phyloP scores from a whole-genome alignment of 371 early-diverging fungal genomes.

The Syncephalastrum contaminatum region DNA sequence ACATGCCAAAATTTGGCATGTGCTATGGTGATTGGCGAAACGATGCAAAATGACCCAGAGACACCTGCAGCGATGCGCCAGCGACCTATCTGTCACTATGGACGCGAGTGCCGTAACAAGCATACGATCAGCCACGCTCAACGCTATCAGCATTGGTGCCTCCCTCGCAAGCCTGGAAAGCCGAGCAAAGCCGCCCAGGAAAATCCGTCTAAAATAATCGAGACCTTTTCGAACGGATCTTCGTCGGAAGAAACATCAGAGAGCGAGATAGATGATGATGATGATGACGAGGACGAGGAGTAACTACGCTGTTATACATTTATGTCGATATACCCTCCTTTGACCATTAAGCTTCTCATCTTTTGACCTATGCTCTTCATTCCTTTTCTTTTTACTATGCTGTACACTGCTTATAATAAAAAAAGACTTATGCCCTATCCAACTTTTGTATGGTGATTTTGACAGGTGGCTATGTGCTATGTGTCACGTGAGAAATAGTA shows the following conservation, averaged over 20 bases:
- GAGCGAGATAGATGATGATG: slow-evolving; percentile 5
- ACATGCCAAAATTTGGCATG: slow-evolving; percentile 27
- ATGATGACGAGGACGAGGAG: slow-evolving; percentile 14
- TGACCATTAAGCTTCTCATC: neutral
- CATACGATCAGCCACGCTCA: slow-evolving; percentile 29
- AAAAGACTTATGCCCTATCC: too few species aligned
- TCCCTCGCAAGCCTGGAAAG: slow-evolving; percentile 2
- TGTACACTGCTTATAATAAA: too few species aligned
- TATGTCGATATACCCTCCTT: neutral
- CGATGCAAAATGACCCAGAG: slow-evolving; percentile 10
- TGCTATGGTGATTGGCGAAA: slow-evolving; percentile 26
- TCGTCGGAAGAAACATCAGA: neutral
- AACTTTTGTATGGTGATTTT: too few species aligned
- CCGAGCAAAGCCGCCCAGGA: neutral
- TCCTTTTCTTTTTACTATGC: slow-evolving; percentile 1
- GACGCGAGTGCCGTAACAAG: slow-evolving; percentile 43
- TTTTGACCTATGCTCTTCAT: neutral
- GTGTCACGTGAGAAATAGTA: too few species aligned
- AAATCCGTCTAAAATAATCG: neutral
- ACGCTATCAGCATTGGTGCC: slow-evolving; percentile 44
- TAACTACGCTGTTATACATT: neutral
- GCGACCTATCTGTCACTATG: slow-evolving; percentile 40
- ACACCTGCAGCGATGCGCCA: slow-evolving; percentile 8
- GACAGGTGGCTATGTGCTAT: too few species aligned
- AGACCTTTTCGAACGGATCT: slow-evolving; percentile 2